Base-by-base conservation (phyloP, 2,329 filamentous ascomycete genomes). In the Ophiosphaerella narmari region DNA sequence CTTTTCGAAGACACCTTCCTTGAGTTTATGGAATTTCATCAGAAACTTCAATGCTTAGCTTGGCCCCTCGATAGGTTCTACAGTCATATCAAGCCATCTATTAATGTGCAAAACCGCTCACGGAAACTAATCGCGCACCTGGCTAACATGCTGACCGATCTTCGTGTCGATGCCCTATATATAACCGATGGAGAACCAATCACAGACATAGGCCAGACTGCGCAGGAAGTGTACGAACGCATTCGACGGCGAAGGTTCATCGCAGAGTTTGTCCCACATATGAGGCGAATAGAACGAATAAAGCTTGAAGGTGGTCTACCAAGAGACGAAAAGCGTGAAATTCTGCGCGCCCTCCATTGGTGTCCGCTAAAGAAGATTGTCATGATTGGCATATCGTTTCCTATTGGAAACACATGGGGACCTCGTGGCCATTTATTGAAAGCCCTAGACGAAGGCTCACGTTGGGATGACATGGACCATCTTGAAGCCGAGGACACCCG, bases 51-150 rank as follows among this genome's bases (percentile, higher is more conserved):
- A 42, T 78, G 74, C 43, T 64, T 80, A 12, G 75, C 74, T 4
- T 80, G 77, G 77, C 77, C 77, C 0, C 70, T 78, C 51, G 74
- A 76, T 38, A 67, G 66, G n/a, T 76, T 80, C 63, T 79, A 77
- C 55, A 66, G 65, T 7, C 64, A 71, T 29, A 39, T 33, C 2
- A 59, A 55, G 12, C 53, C 65, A 2, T 59, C 63, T 8, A n/a
- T 58, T 13, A 63, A 68, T 3, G 55, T 69, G 3, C 52, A 56
- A 12, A 52, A 24, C 32, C 64, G 69, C 16, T 52, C 58, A 24
- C 60, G 58, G 14, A 57, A 48, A 36, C 58, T 78, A 1, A 68
- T 79, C 5, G 67, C 68, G 1, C 74, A 73, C 46, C 64, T 80
- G 1, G 70, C 70, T 1, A 67, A 58, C n/a, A 71, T 67, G 0